Percentiles rank a stretch among this genome's conserved stretches.
Conservation (phyloP, 108 stramenopile genomes). For the Skeletonema grethae region DNA sequence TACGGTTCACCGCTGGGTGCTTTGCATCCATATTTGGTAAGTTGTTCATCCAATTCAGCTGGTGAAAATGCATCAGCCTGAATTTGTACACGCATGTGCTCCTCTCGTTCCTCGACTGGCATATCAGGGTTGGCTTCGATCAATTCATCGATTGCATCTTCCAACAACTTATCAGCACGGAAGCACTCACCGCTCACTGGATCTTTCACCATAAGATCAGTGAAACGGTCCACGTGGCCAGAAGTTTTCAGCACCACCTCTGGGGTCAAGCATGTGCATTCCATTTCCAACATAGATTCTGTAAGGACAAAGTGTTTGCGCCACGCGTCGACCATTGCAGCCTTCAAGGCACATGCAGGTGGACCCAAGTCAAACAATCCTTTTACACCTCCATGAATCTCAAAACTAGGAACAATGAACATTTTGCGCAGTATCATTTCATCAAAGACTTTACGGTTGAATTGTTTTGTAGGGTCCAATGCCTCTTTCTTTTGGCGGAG, state of each 20-base stretch:
- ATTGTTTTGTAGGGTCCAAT: slow-evolving; percentile 46
- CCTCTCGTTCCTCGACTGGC: slow-evolving; percentile 82
- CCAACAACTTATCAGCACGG: slow-evolving; percentile 97
- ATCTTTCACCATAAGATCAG: slow-evolving; percentile 99
- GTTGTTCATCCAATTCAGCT: slow-evolving; percentile 89
- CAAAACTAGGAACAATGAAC: slow-evolving; percentile 98
- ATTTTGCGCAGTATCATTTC: slow-evolving; percentile 96
- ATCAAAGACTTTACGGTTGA: slow-evolving; percentile 93
- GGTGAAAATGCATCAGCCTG: slow-evolving; percentile 98
- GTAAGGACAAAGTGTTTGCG: slow-evolving; percentile 96
- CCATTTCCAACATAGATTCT: slow-evolving; percentile 99
- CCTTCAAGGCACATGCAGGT: slow-evolving; percentile 96
- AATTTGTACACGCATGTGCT: slow-evolving; percentile 89
- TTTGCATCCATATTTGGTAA: slow-evolving; percentile 88
- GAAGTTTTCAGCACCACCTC: slow-evolving; percentile 95
- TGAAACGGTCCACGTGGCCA: slow-evolving; percentile 99
- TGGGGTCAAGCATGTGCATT: slow-evolving; percentile 98
- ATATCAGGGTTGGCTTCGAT: slow-evolving; percentile 86
- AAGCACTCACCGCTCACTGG: slow-evolving; percentile 89
- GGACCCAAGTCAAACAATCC: slow-evolving; percentile 99
- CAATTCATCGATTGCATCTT: slow-evolving; percentile 97
- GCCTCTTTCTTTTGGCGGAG: slow-evolving; percentile 63
- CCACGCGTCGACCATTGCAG: slow-evolving; percentile 96
- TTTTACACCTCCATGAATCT: slow-evolving; percentile 99
- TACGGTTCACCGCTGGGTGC: slow-evolving; percentile 88